These are phyloP conservation scores for Schizosaccharomyces lindneri DNA, from an alignment of 805 yeast species.

Conservation along the genomic window DNA sequence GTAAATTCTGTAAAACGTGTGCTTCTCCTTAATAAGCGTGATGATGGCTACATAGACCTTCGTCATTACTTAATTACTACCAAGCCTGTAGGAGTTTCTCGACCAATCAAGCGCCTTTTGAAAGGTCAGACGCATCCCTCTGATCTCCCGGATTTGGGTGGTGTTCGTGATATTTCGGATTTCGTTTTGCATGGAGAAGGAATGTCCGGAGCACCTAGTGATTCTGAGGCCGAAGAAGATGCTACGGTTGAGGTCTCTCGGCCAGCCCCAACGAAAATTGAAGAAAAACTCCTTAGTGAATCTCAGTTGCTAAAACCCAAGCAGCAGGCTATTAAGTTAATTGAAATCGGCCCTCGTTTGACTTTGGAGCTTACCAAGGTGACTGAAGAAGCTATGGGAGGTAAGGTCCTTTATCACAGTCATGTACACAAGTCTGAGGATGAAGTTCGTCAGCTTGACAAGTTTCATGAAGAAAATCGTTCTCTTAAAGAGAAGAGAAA, in stretches of 20 bases:
- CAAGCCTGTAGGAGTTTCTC: constrained; percentile 43
- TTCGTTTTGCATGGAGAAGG: constrained; percentile 1
- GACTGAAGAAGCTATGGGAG: constrained; percentile 76
- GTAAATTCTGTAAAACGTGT: constrained; percentile 62
- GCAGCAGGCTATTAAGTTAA: constrained; percentile 72
- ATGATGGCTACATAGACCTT: constrained; percentile 50
- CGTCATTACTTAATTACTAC: constrained; percentile 82
- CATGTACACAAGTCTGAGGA: constrained; percentile 33
- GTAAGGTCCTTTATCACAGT: constrained; percentile 70
- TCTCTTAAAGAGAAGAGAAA: constrained; percentile 46
- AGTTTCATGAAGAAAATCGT: constrained; percentile 35
- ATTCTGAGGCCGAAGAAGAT: constrained; percentile 42
- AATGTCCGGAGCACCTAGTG: not conserved
- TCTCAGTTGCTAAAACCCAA: constrained; percentile 8
- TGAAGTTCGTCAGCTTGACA: constrained; percentile 39
- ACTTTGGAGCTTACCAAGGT: constrained; percentile 54
- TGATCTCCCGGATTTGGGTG: not conserved
- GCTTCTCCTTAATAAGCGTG: constrained; percentile 52
- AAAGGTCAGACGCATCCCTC: constrained; percentile 12
- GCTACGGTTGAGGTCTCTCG: constrained; percentile 15
- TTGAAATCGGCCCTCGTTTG: constrained; percentile 83
- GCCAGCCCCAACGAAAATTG: constrained; percentile 3
- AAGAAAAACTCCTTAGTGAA: not conserved
- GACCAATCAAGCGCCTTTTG: constrained; percentile 45
- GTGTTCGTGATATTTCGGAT: constrained; percentile 1